Evolutionary conservation across 108 stramenopile species (phyloP).

Genomic region (Cyclotella baltica): DNA sequence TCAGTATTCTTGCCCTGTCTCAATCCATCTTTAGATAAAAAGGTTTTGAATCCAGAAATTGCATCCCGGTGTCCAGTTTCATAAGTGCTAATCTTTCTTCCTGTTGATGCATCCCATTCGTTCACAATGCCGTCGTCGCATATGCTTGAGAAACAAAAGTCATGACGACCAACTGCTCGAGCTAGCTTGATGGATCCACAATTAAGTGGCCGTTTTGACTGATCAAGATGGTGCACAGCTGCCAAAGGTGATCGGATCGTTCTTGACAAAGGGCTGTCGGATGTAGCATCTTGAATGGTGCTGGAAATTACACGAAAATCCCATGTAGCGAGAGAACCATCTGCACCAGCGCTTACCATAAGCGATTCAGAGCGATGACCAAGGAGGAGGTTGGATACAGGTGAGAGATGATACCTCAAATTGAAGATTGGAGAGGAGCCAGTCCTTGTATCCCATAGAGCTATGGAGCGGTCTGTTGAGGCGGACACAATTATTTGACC

Average conservation of each 20-base stretch:
- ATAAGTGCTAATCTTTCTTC: constrained; percentile 54
- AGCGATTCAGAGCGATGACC: constrained; percentile 81
- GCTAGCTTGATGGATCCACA: constrained; percentile 49
- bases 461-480: constrained; percentile 83
- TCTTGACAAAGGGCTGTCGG: constrained; percentile 33
- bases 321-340: constrained; percentile 88
- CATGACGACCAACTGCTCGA: constrained; percentile 49
- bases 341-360: constrained; percentile 81
- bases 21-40: constrained; percentile 35
- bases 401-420: constrained; percentile 77
- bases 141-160: constrained; percentile 65
- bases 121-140: constrained; percentile 75
- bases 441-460: constrained; percentile 85
- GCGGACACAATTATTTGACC: constrained; percentile 89
- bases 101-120: constrained; percentile 81
- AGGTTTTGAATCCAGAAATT: constrained; percentile 64
- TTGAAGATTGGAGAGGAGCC: constrained; percentile 76
- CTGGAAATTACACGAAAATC: constrained; percentile 81
- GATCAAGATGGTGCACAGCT: constrained; percentile 51
- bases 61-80: constrained; percentile 69
- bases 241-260: constrained; percentile 62
- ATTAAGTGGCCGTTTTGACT: constrained; percentile 21
- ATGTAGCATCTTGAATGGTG: constrained; percentile 6
- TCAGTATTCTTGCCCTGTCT: constrained; percentile 28
- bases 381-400: constrained; percentile 79